phyloP scores from a whole-genome alignment of 371 early-diverging fungal genomes.

The Apophysomyces sp. region DNA sequence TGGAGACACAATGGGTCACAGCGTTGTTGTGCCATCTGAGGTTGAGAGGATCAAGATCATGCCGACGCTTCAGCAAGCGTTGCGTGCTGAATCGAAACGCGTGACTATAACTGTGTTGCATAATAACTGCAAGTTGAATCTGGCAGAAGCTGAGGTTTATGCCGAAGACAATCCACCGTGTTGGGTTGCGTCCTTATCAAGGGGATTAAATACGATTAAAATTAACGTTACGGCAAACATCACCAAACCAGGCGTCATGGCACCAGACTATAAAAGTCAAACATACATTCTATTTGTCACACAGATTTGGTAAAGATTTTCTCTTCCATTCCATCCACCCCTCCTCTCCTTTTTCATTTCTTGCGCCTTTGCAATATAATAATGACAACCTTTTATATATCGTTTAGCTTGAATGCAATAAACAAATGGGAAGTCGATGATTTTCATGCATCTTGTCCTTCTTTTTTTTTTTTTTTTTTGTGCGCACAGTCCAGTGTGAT shows the following conservation, averaged over 20 bases:
- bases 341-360: not conserved
- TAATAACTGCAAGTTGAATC: slow-evolving; percentile 32
- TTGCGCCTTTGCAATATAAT: not conserved
- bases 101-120: slow-evolving; percentile 29
- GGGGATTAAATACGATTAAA: slow-evolving; percentile 35
- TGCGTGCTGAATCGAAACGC: slow-evolving; percentile 22
- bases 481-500: not conserved
- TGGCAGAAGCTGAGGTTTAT: slow-evolving; percentile 5
- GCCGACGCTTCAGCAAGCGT: slow-evolving; percentile 17
- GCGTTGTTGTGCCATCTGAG: slow-evolving; percentile 22
- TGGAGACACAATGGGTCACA: slow-evolving; percentile 32
- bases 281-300: slow-evolving; percentile 39
- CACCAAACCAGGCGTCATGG: slow-evolving; percentile 21
- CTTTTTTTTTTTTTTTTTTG: not conserved
- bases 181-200: slow-evolving; percentile 22
- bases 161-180: slow-evolving; percentile 4
- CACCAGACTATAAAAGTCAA: slow-evolving; percentile 37
- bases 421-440: not conserved
- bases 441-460: not conserved
- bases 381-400: not conserved
- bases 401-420: not conserved
- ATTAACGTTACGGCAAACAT: slow-evolving; percentile 37
- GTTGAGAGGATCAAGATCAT: slow-evolving; percentile 25
- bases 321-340: not conserved
- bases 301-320: slow-evolving; percentile 21